phyloP scores from a whole-genome alignment of 1,139 yeast species.

The Scheffersomyces illinoinensis region DNA sequence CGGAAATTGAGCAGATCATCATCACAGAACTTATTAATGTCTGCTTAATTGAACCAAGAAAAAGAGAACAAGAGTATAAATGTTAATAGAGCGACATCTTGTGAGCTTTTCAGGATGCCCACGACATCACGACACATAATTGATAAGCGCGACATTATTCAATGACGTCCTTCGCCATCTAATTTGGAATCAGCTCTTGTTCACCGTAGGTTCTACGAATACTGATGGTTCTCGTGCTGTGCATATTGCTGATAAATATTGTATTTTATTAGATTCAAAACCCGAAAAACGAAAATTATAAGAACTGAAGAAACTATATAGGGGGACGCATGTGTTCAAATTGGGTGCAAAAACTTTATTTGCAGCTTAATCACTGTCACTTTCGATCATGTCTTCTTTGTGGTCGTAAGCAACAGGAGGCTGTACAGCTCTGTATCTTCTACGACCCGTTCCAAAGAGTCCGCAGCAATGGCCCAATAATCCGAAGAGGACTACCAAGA shows the following conservation, averaged over 20 bases:
- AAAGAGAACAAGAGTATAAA: neutral
- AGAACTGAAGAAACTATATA: neutral
- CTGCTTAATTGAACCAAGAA: neutral
- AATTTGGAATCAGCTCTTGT: neutral
- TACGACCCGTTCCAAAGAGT: conserved; percentile 36
- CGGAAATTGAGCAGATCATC: conserved; percentile 49
- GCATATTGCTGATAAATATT: neutral
- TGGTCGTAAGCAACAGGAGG: conserved; percentile 32
- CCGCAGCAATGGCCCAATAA: conserved; percentile 50
- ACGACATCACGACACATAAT: neutral
- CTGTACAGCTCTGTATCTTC: conserved; percentile 25
- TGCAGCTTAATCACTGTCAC: conserved; percentile 7
- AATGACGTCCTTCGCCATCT: neutral
- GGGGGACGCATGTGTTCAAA: neutral
- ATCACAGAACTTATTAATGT: neutral
- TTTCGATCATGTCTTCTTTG: conserved; percentile 7
- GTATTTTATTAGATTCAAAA: neutral
- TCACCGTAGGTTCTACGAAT: neutral
- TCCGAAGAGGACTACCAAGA: conserved; percentile 33
- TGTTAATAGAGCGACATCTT: neutral
- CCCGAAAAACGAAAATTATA: neutral
- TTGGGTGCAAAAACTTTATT: conserved; percentile 4
- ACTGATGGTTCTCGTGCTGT: neutral
- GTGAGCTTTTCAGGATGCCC: neutral
- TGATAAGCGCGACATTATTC: neutral